Base-by-base conservation (phyloP, 495 filamentous ascomycete genomes). In the Xylaria bambusicola region DNA sequence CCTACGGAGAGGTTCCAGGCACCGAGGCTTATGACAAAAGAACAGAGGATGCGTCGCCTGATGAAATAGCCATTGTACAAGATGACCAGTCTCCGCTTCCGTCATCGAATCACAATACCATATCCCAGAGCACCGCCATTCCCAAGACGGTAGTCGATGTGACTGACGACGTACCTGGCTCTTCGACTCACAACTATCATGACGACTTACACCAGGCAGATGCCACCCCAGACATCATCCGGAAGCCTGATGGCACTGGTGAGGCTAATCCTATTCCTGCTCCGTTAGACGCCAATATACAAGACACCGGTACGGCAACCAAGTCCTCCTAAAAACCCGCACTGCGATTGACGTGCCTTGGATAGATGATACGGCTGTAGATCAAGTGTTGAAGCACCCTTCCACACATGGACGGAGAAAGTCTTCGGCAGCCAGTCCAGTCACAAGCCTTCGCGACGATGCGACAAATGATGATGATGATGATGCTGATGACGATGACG, bases 1-100 rank as follows among this genome's bases (percentile, higher is more conserved):
- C 88, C 62, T 82, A 95, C 73, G 93, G 93, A 18, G 93, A 97
- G 63, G 82, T 96, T 20, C 92, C 92, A 20, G 92, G 93, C 15
- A 96, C 93, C 2, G 74, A 81, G 47, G 92, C 90, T 46, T 88
- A 91, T 69, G 77, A 86, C 51, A 76, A 86, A 71, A 85, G 91
- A 53, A 86, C 85, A 64, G 86, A 84, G 18, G 93, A 98, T 78
- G 93, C 93, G 24, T 82, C 86, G 38, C 94, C 94, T 12, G 94
- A 97, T 69, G 79, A 81, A 64, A 79, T 81, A 61, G 78, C 78
- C 58, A 72, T 80, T 60, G 66, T 84, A 23, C 73, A 75, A n/a
- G 82, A 82, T 33, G 51, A 62, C 31, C 64, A 65, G 41, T 69
- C 67, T 59, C 63, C 72, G 18, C 59, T 70, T 6, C 73, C 75